Base-by-base conservation (phyloP, 2,329 filamentous ascomycete genomes). In the Penicillium sp. region DNA sequence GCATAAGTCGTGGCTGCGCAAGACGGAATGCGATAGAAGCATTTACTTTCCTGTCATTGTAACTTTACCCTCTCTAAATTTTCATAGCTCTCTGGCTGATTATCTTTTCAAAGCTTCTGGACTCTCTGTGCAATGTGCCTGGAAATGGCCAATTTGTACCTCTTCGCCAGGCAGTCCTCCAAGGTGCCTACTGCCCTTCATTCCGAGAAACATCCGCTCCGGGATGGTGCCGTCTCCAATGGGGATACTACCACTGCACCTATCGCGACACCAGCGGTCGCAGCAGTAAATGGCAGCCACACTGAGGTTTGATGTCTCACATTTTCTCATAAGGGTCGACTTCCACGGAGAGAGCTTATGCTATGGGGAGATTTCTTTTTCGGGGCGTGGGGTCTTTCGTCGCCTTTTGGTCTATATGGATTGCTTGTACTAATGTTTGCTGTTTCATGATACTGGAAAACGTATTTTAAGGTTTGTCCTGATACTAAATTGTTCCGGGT, bases 141-240 rank as follows among this genome's bases (percentile, higher is more conserved):
- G 28, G 58, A 60, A 53, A 58, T 48, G 24, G 44, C 48, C 26
- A 60, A 60, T 45, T 16, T 60, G 11, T 60, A 54, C 34, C 28
- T 52, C 18, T 19, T n/a, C n/a, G n/a, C n/a, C n/a, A n/a, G n/a
- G n/a, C n/a, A n/a, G n/a, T n/a, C n/a, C n/a, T n/a, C n/a, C n/a
- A n/a, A 51, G 16, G 31, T 28, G 23, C 40, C 21, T 21, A 29
- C 50, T 33, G 33, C 16, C 19, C 9, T 18, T 9, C 36, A 39
- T 21, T 18, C 18, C 10, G 36, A 39, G 6, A 39, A 39, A 5
- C 18, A 37, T 19, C 18, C 8, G 18, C 16, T 37, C 18, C n/a
- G n/a, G n/a, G n/a, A n/a, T n/a, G n/a, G 7, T 21, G 34, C 16
- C 16, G 18, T 9, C 18, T 21, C 4, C 36, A 21, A 21, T 39